phyloP scores from a whole-genome alignment of 2,329 filamentous ascomycete species.

The Helminthosporium solani region DNA sequence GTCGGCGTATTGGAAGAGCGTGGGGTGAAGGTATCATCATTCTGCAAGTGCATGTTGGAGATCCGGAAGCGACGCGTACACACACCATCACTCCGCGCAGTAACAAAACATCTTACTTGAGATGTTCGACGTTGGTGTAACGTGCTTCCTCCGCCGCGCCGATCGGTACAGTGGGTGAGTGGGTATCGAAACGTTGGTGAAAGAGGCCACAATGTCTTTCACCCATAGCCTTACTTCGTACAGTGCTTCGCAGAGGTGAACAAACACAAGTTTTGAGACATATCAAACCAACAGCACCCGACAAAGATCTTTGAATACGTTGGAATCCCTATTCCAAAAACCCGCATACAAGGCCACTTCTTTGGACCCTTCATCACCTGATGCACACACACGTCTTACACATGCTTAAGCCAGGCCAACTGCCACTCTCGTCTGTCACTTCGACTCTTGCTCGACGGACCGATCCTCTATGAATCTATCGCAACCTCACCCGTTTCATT shows the following conservation, averaged over 20 bases:
- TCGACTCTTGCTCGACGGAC: too few relatives aligned
- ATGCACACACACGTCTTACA: too few relatives aligned
- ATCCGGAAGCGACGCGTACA: background rate
- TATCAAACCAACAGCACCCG: background rate
- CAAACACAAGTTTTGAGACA: background rate
- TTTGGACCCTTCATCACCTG: too few relatives aligned
- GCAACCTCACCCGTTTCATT: too few relatives aligned
- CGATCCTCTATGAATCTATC: too few relatives aligned
- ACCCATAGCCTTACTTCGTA: background rate
- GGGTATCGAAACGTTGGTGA: background rate
- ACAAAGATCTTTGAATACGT: too few relatives aligned
- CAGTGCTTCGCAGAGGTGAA: background rate
- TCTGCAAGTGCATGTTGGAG: background rate
- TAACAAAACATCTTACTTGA: background rate
- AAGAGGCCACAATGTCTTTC: background rate
- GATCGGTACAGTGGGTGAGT: background rate
- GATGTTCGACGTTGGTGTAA: background rate
- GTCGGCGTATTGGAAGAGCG: background rate
- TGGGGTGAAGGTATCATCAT: background rate
- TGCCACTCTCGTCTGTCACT: too few relatives aligned
- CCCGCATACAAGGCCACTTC: too few relatives aligned
- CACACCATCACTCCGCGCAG: too few relatives aligned
- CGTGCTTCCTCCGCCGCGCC: too few relatives aligned
- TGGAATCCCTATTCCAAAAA: too few relatives aligned
- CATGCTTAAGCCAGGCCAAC: too few relatives aligned